Evolutionary conservation across 345 rosid genomes (phyloP).

Genomic region (Orychophragmus violaceus): DNA sequence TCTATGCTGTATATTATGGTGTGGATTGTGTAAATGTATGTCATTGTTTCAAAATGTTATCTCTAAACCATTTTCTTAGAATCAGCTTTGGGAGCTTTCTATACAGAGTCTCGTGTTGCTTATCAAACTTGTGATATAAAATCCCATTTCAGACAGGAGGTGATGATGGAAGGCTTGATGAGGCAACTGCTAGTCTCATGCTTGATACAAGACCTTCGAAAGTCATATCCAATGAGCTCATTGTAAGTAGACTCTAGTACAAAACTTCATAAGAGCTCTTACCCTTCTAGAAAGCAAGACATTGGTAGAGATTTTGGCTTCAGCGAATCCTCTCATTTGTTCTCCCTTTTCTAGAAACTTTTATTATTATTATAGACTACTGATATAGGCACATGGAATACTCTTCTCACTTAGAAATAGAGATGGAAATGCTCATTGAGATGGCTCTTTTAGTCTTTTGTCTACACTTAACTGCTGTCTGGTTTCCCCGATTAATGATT

Average conservation of each 20-base stretch:
- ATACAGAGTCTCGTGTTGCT: constrained; percentile 3
- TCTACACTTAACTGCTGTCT: background rate
- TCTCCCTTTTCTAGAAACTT: background rate
- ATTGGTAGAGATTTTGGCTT: background rate
- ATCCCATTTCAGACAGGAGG: constrained; percentile 57
- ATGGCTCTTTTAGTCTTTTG: background rate
- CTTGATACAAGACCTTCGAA: constrained; percentile 92
- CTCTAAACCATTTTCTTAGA: background rate
- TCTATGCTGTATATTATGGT: background rate
- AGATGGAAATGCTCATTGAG: too few species aligned
- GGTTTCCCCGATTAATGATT: background rate
- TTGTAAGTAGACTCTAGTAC: constrained; percentile 53
- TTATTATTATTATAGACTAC: background rate
- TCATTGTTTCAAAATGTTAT: background rate
- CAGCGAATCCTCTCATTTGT: background rate
- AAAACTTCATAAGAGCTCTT: constrained; percentile 11
- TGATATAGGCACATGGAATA: background rate
- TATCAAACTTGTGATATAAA: background rate
- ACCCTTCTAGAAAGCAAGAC: background rate
- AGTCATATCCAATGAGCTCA: constrained; percentile 85
- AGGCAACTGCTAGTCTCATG: constrained; percentile 80
- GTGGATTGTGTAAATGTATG: background rate
- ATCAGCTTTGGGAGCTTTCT: too few species aligned
- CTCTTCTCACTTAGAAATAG: background rate
- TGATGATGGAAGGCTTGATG: constrained; percentile 85